Evolutionary conservation across 2,329 filamentous ascomycete species (phyloP).

Genomic region (Fusarium humuli): DNA sequence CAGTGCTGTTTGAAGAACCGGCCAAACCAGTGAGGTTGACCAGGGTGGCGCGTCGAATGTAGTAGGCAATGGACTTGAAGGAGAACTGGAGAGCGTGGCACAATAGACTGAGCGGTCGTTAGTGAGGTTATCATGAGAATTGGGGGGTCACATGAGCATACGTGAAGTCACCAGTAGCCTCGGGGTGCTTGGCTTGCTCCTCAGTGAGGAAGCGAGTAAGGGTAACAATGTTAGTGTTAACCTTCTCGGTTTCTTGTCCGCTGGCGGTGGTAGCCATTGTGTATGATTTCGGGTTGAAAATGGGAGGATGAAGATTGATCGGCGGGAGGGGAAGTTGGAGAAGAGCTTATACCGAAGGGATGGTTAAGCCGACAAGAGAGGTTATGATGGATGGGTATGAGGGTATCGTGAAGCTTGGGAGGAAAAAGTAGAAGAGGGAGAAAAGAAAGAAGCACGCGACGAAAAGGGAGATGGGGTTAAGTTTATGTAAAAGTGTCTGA

Average conservation of each 20-base stretch:
- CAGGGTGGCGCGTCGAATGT: conserved; percentile 94
- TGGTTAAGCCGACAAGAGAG: conserved; percentile 29
- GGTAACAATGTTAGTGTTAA: conserved; percentile 97
- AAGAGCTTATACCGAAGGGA: conserved; percentile 31
- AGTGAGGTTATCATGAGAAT: conserved; percentile 22
- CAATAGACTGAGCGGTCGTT: conserved; percentile 72
- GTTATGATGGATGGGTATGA: conserved; percentile 33
- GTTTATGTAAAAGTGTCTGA: conserved; percentile 26
- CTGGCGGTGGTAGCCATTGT: conserved; percentile 54
- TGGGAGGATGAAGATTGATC: conserved; percentile 27
- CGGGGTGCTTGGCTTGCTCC: conserved; percentile 91
- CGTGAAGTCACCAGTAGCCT: conserved; percentile 99
- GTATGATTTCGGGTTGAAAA: conserved; percentile 32
- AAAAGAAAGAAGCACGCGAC: conserved; percentile 30
- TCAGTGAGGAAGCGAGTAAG: conserved; percentile 96
- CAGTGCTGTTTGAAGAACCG: conserved; percentile 93
- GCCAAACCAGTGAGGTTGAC: conserved; percentile 97
- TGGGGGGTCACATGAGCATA: conserved; percentile 55
- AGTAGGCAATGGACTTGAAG: conserved; percentile 99
- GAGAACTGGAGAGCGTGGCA: conserved; percentile 99
- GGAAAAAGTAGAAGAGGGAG: conserved; percentile 20
- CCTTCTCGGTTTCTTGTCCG: conserved; percentile 73
- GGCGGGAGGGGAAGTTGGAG: conserved; percentile 31
- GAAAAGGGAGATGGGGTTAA: conserved; percentile 33
- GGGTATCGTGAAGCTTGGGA: conserved; percentile 30